Percentiles rank a stretch among this genome's conserved stretches.
phyloP scores from a whole-genome alignment of 768 basidiomycete genomes.

The Termitomyces sp. region DNA sequence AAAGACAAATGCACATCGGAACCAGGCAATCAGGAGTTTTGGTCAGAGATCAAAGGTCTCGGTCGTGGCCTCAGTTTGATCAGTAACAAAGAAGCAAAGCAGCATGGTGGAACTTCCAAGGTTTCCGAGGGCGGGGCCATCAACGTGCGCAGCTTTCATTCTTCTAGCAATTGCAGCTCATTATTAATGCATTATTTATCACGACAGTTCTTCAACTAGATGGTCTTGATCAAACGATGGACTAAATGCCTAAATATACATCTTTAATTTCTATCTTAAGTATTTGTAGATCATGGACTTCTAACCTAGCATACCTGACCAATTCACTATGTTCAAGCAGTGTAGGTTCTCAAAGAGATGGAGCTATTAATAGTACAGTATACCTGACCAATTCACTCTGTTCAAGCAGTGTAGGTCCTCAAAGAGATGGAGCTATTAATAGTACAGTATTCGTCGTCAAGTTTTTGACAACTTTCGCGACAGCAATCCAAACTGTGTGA shows the following conservation, averaged over 20 bases:
- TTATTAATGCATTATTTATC: too few relatives aligned
- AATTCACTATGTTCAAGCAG: background rate
- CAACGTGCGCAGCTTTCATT: conserved; percentile 38
- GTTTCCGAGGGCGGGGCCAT: conserved; percentile 53
- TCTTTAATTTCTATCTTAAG: background rate
- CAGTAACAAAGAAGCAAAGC: conserved; percentile 55
- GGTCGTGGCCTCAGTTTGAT: conserved; percentile 63
- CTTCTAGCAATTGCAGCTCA: background rate
- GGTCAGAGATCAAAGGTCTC: conserved; percentile 48
- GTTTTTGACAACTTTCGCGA: too few relatives aligned
- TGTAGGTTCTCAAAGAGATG: too few relatives aligned
- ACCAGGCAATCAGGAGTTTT: conserved; percentile 67
- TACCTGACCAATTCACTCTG: too few relatives aligned
- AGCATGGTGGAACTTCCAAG: conserved; percentile 52
- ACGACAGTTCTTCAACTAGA: conserved; percentile 1
- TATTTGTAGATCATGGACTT: background rate
- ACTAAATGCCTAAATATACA: too few relatives aligned
- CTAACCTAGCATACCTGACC: background rate
- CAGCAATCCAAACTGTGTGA: too few relatives aligned
- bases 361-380: too few relatives aligned
- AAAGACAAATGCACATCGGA: conserved; percentile 50
- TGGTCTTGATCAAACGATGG: background rate
- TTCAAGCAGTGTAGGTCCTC: background rate
- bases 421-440: background rate
- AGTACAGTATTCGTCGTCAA: background rate